Evolutionary conservation across 352 stramenopile genomes (phyloP).

Genomic region (Phytophthora melonis): DNA sequence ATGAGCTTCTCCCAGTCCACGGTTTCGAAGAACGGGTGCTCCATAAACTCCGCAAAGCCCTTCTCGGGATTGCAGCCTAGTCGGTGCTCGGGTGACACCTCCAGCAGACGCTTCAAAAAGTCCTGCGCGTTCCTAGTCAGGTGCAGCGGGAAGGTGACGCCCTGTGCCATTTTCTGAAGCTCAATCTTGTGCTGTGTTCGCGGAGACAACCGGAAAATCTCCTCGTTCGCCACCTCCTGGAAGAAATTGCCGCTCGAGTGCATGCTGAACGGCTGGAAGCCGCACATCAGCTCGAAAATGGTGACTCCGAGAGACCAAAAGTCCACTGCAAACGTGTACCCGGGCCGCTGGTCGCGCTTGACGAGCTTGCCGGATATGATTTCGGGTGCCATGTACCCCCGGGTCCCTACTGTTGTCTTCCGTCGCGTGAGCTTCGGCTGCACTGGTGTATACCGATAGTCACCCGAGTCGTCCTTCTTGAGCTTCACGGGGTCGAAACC

Average conservation of each 20-base stretch:
- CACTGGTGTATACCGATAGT: slow-evolving; percentile 57
- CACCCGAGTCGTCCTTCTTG: slow-evolving; percentile 58
- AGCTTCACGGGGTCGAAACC: slow-evolving; percentile 65
- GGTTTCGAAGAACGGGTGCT: slow-evolving; percentile 89
- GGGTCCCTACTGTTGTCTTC: slow-evolving; percentile 88
- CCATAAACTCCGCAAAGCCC: slow-evolving; percentile 88
- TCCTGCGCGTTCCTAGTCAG: slow-evolving; percentile 72
- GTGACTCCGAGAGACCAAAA: slow-evolving; percentile 88
- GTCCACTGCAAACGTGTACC: slow-evolving; percentile 82
- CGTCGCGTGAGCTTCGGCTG: slow-evolving; percentile 71
- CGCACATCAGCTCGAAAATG: slow-evolving; percentile 91
- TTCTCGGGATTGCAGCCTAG: slow-evolving; percentile 80
- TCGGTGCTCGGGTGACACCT: slow-evolving; percentile 75
- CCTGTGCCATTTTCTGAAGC: slow-evolving; percentile 83
- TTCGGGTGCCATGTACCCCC: slow-evolving; percentile 93
- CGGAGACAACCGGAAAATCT: slow-evolving; percentile 76
- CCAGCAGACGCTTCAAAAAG: slow-evolving; percentile 85
- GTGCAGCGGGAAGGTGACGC: slow-evolving; percentile 68
- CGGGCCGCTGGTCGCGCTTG: slow-evolving; percentile 77
- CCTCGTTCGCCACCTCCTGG: slow-evolving; percentile 81
- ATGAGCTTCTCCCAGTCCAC: slow-evolving; percentile 90
- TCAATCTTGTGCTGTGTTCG: slow-evolving; percentile 84
- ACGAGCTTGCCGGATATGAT: slow-evolving; percentile 91
- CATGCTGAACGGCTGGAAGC: slow-evolving; percentile 85
- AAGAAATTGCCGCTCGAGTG: slow-evolving; percentile 80